Base-by-base conservation (phyloP, 768 basidiomycete genomes). In the Pisolithus albus region DNA sequence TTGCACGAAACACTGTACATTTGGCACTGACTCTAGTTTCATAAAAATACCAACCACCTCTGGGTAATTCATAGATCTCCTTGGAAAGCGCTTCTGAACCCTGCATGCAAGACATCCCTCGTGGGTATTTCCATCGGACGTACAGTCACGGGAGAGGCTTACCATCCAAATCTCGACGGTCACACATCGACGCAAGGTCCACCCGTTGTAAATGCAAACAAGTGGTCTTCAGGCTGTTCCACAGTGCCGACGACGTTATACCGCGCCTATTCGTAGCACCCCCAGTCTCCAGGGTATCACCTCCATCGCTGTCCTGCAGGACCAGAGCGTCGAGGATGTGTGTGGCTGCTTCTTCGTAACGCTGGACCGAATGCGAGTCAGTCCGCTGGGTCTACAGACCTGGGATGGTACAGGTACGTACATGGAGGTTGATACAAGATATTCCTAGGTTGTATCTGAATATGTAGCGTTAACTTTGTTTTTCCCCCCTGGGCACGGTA, bases 381-480 rank as follows among this genome's bases (percentile, higher is more conserved):
- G 34, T 34, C 24, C 4, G 32, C 28, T 37, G 16, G 8, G 8
- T 21, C 36, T 6, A 21, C 40, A 26, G 51, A 46, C 50, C 37
- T 52, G 56, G 55, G 47, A 55, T 48, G 28, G 40, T 49, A 46
- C 28, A 59, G 51, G 40, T 48, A 72, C 77, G 52, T 64, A 92
- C 90, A 49, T 80, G 77, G 51, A 97, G 77, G 65, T 91, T 93
- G 61, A 92, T 88, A 63, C 84, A 90, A 1, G 92, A 90, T 55
- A 96, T 96, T 19, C 92, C 93, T 15, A 96, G 75, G 67, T 97
- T 96, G 68, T 91, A 96, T 59, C 92, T 93, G 52, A n/a, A 28
- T 15, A 47, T 39, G 8, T 21, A 44, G 32, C 46, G 26, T 48
- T 18, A 26, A 18, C 7, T 39, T 11, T 15, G 15, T 24, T 26